A percentile compares a stretch with the other conserved stretches of the same genome.
Evolutionary conservation across 2,329 filamentous ascomycete species (phyloP).

Genomic region (Colletotrichum euphorbiae): DNA sequence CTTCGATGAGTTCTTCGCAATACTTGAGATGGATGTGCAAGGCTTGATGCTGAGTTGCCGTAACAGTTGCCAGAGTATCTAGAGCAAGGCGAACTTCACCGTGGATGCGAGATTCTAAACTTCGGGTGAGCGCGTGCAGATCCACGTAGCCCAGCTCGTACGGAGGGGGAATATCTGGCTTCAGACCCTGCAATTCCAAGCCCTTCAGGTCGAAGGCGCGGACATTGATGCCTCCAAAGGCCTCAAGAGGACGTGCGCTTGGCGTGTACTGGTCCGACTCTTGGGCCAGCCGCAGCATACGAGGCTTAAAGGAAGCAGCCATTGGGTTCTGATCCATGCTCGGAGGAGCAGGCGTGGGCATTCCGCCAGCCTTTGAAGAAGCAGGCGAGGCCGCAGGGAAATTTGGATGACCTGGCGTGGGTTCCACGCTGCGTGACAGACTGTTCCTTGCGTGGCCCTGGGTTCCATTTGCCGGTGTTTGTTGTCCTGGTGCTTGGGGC

Average conservation of each 20-base stretch:
- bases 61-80: conserved; percentile 81
- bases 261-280: conserved; percentile 67
- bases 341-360: conserved; percentile 52
- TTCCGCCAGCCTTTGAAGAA: conserved; percentile 54
- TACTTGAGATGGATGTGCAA: conserved; percentile 75
- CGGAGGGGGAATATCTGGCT: conserved; percentile 79
- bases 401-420: conserved; percentile 51
- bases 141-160: conserved; percentile 89
- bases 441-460: conserved; percentile 62
- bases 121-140: conserved; percentile 88
- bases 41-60: conserved; percentile 69
- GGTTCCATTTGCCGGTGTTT: conserved; percentile 56
- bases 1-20: conserved; percentile 90
- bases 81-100: conserved; percentile 90
- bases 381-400: conserved; percentile 62
- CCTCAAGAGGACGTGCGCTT: conserved; percentile 64
- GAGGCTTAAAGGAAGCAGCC: conserved; percentile 44
- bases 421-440: conserved; percentile 64
- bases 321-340: conserved; percentile 32
- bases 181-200: conserved; percentile 73
- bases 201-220: conserved; percentile 73
- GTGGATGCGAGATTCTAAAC: conserved; percentile 89
- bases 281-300: conserved; percentile 53
- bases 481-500: conserved; percentile 56
- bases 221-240: conserved; percentile 80